Evolutionary conservation across 2,329 filamentous ascomycete species (phyloP), one percentile per base, ranked within the genome.

Genomic region (Sarocladiaceae sp.): DNA sequence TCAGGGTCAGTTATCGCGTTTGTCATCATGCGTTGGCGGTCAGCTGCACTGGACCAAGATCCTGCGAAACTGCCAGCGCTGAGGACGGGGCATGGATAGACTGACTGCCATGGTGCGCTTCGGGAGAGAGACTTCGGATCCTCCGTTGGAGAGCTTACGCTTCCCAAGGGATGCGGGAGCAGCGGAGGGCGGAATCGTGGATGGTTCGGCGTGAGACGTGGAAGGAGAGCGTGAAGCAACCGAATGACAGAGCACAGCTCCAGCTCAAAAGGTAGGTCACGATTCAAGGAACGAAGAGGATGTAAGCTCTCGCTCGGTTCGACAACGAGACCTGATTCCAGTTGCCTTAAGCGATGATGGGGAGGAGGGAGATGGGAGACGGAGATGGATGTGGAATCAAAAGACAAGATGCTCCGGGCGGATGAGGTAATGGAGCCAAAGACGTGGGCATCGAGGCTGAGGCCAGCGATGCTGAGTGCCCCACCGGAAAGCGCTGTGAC

Each of bases 101-200:
- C 78, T 66, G 64, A 83, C 80, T 59, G 74, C 68, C 77, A 82
- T 82, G 62, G 60, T 73, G 68, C 70, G 73, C 67, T 82, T 82
- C 41, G 40, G 18, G 23, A 68, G 67, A 62, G 71, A 71, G 57
- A 71, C 69, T 62, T 70, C 66, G 63, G 68, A 63, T 60, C 79
- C 77, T 69, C 74, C 75, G 67, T 69, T 67, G 53, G 80, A 83
- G 56, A 80, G 68, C 67, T 80, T 83, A 66, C 80, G 78, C 71
- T 83, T 83, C 73, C 76, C 78, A 76, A 76, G 74, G 65, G 77
- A 76, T 70, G 63, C 68, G 57, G 55, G 47, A 52, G 47, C 39
- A 18, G 45, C 37, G 45, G 53, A 47, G 45, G 56, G 57, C 43
- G 59, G 52, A 64, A 66, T 66, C 49, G 60, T 65, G 62, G 57